These are phyloP conservation scores for Monosporascus cannonballus DNA, from an alignment of 2,329 filamentous ascomycete species.

Conservation along the genomic window DNA sequence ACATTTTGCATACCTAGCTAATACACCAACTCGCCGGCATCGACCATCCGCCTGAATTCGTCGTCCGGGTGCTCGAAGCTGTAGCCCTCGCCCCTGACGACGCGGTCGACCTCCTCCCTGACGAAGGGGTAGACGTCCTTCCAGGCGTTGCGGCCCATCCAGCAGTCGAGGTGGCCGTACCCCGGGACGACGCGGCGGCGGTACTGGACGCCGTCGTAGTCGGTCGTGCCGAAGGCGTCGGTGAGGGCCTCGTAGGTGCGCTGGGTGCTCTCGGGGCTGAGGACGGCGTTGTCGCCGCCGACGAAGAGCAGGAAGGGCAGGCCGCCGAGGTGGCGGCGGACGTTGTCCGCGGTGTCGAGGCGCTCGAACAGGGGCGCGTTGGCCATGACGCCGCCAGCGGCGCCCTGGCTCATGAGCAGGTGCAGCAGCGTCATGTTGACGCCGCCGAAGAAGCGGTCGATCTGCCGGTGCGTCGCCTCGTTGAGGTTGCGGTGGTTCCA, in stretches of 20 bases:
- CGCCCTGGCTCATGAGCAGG: slow-evolving; percentile 52
- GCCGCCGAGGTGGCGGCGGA: slow-evolving; percentile 41
- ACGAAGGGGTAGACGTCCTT: slow-evolving; percentile 54
- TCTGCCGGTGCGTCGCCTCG: slow-evolving; percentile 56
- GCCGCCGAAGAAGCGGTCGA: slow-evolving; percentile 57
- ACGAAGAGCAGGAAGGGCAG: slow-evolving; percentile 52
- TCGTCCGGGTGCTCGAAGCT: slow-evolving; percentile 38
- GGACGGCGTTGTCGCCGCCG: slow-evolving; percentile 50
- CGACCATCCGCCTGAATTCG: slow-evolving; percentile 34
- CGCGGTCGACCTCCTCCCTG: slow-evolving; percentile 47
- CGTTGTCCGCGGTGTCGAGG: slow-evolving; percentile 44
- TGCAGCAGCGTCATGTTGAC: slow-evolving; percentile 53
- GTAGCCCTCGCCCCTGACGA: slow-evolving; percentile 37
- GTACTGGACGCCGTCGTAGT: slow-evolving; percentile 36
- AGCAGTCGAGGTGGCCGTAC: slow-evolving; percentile 57
- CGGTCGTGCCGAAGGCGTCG: slow-evolving; percentile 39
- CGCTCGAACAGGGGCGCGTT: slow-evolving; percentile 42
- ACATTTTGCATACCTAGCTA: slow-evolving; percentile 10
- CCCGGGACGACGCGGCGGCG: slow-evolving; percentile 46
- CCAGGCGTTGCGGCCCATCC: slow-evolving; percentile 55
- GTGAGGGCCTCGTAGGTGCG: slow-evolving; percentile 47
- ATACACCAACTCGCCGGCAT: slow-evolving; percentile 33
- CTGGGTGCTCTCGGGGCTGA: slow-evolving; percentile 47
- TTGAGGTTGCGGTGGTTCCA: slow-evolving; percentile 63
- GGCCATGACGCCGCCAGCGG: slow-evolving; percentile 41